Evolutionary conservation across 208 protist genomes (phyloP).

Genomic region (Leishmania mexicana): DNA sequence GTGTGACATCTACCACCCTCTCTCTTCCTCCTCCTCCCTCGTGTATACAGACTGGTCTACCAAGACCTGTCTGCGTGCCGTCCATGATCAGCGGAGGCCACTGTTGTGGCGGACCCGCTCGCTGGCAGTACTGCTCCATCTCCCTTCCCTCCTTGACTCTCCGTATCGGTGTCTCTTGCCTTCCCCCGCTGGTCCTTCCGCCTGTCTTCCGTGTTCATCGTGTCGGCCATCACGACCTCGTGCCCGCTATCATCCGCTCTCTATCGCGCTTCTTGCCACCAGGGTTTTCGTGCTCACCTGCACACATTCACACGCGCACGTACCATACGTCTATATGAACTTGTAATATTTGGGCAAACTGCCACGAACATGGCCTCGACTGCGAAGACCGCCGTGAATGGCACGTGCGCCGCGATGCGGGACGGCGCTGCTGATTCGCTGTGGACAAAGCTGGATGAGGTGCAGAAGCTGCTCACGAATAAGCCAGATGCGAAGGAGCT

Average conservation of each 20-base stretch:
- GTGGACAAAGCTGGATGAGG: constrained; percentile 31
- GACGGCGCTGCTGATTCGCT: constrained; percentile 3
- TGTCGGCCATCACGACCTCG: background rate
- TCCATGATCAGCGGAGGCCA: background rate
- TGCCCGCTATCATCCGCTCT: background rate
- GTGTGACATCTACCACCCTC: background rate
- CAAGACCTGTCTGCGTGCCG: background rate
- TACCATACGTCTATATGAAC: background rate
- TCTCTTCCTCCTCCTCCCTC: background rate
- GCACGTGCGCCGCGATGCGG: background rate
- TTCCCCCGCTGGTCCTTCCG: background rate
- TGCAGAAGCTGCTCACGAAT: constrained; percentile 19
- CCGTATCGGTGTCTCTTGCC: background rate
- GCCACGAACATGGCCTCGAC: background rate
- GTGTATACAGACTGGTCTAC: background rate
- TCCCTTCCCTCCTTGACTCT: background rate
- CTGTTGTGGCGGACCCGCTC: background rate
- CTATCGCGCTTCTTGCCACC: background rate
- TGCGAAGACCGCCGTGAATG: background rate
- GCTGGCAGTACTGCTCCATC: background rate
- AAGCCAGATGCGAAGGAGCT: constrained; percentile 22
- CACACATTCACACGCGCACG: constrained; percentile 1
- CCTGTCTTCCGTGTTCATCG: background rate
- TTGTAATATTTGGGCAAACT: background rate
- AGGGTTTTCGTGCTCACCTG: background rate